Base-by-base conservation (phyloP, 106 monocot species). In the Hemerocallis citrina region DNA sequence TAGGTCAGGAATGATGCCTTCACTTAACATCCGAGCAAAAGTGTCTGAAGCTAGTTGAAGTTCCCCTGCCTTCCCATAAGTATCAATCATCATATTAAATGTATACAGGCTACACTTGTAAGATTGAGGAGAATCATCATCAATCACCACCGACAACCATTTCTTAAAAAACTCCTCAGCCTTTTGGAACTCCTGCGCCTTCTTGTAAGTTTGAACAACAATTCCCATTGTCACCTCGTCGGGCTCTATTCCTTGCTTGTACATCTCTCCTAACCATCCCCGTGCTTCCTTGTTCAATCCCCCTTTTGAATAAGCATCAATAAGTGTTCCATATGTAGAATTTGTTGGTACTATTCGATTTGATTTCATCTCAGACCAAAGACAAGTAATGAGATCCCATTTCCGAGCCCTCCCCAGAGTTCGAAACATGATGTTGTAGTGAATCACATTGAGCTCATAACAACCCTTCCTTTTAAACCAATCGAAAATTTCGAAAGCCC, bases 341-440 rank as follows among this genome's bases (percentile, higher is more conserved):
- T 95, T 95, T 3, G 85, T 68, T 0, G 90, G 79, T 12, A 42
- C 8, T 6, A 90, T 51, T 15, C 68, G 29, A 5, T 59, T 47
- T n/a, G 20, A 34, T 55, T 84, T 70, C 95, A 95, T 95, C 64
- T 90, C 90, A 23, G 27, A 41, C 86, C 77, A 90, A 1, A 95
- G 70, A 29, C 22, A 51, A 25, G 30, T 6, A 42, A 90, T 34
- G 48, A 65, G 75, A 44, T 77, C 77, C 83, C 89, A 90, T 32
- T 42, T 68, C 38, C 46, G 31, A 16, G 83, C 83, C 69, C 63
- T 70, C 1, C 90, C 85, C 9, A 81, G 68, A 43, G 71, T 35
- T 40, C 76, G 33, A 16, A 95, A 83, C 77, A 95, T 67, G 34
- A 95, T 76, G 44, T 95, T 95, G 75, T 95, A 95, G 49, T 95